phyloP scores from a whole-genome alignment of 495 filamentous ascomycete species.

The Platismatia glauca region DNA sequence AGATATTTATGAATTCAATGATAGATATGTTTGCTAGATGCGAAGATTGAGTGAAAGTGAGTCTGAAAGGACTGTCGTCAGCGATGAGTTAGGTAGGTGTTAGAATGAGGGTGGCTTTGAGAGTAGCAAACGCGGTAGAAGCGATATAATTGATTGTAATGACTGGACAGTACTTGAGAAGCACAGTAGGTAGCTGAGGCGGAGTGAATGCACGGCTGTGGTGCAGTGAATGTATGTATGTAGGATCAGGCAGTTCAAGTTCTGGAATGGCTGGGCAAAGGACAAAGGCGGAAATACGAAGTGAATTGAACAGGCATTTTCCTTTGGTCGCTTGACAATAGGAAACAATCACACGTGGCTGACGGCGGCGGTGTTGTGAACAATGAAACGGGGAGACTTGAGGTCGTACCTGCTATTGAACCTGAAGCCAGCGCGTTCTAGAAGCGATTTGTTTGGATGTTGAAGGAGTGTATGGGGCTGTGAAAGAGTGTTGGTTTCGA shows the following conservation, averaged over 20 bases:
- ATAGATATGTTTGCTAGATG: constrained; percentile 8
- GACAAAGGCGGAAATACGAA: background rate
- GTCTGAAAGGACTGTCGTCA: constrained; percentile 15
- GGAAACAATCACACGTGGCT: background rate
- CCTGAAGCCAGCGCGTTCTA: constrained; percentile 7
- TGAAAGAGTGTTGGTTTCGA: constrained; percentile 10
- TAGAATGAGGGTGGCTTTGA: background rate
- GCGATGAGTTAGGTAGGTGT: background rate
- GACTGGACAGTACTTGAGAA: background rate
- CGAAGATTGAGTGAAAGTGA: background rate
- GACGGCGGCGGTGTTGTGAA: background rate
- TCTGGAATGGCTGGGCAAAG: background rate
- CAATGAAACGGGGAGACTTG: constrained; percentile 3
- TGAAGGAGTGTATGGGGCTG: constrained; percentile 10
- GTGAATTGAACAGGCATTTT: background rate
- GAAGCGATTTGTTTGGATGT: constrained; percentile 4
- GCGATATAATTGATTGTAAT: background rate
- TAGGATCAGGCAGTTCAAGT: background rate
- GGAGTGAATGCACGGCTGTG: background rate
- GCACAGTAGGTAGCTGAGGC: background rate
- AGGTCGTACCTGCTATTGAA: constrained; percentile 10
- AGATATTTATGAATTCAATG: background rate
- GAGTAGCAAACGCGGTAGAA: constrained; percentile 1
- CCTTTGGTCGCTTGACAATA: background rate
- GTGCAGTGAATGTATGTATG: background rate